Base-by-base conservation (phyloP, 2,329 filamentous ascomycete genomes). In the Diaporthe capsici region DNA sequence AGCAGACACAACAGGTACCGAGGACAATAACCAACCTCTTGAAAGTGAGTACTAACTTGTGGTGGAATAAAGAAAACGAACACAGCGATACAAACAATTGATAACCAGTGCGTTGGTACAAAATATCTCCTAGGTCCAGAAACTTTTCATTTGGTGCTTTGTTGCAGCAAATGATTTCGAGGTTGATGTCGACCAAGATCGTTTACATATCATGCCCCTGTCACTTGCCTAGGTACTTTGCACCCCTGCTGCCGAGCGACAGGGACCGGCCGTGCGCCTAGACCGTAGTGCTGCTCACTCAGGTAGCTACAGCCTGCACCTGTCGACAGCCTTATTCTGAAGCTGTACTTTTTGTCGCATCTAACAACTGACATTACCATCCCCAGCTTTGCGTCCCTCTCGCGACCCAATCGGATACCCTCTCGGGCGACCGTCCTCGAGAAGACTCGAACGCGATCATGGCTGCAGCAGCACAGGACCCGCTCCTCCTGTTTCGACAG, bases 401-500 rank as follows among this genome's bases (percentile, higher is more conserved):
- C 31, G 47, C 44, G 44, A 51, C 63, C 42, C 44, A 68, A 28
- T 39, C 63, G 44, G 31, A 68, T 44, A 28, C 12, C 5, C 12
- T 2, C 31, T 51, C 63, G 63, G 47, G 63, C 44, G 42, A 47
- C 10, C n/a, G 39, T 63, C 39, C 71, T 42, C 57, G 57, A 42
- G 47, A 9, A 10, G 34, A 31, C 44, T 37, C 65, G 53, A 71
- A 34, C 37, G 60, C 57, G 37, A 74, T 44, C 31, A 93, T 93
- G 92, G 88, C 92, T 79, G 83, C 89, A 72, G 84, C 86, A 80
- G 91, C 92, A 79, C 89, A 91, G 78, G 95, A 98, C 82, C 92
- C 96, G 70, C 92, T 98, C 79, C 89, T 95, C 78, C 92, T 97
- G 78, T 90, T 98, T 80, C 94, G 96, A 82, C 92, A 94, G 82